These are phyloP conservation scores for Solioccasus polychromus DNA, from an alignment of 768 basidiomycete genomes.

Conservation along the genomic window DNA sequence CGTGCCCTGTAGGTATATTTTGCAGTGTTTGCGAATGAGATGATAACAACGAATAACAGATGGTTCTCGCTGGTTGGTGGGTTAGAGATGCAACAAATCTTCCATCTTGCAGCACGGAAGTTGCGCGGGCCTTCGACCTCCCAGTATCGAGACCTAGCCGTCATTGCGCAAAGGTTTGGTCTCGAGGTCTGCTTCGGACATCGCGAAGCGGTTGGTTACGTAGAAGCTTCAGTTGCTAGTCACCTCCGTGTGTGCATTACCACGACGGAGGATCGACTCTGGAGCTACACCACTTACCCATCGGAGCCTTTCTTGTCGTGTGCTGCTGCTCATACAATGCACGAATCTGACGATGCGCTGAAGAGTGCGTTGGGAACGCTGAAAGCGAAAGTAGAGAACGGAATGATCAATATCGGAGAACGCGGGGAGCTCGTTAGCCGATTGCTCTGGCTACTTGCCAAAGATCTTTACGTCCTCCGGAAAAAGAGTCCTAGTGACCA, in stretches of 20 bases:
- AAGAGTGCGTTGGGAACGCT: not conserved
- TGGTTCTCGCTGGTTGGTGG: not conserved
- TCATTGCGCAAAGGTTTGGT: conserved; percentile 9
- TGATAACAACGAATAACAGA: not conserved
- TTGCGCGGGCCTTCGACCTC: not conserved
- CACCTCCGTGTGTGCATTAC: too few species aligned
- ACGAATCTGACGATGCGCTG: not conserved
- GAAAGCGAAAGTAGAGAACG: not conserved
- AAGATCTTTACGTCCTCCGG: too few species aligned
- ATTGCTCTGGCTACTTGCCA: too few species aligned
- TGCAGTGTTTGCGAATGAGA: too few species aligned
- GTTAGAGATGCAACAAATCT: too few species aligned
- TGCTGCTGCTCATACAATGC: not conserved
- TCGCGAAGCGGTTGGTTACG: too few species aligned
- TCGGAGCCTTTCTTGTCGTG: too few species aligned
- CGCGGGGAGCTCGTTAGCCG: conserved; percentile 10
- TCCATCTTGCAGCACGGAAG: too few species aligned
- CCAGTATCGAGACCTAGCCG: not conserved
- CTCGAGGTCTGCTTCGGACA: not conserved
- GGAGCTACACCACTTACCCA: too few species aligned
- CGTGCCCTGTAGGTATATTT: not conserved
- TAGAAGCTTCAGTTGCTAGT: too few species aligned
- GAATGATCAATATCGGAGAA: conserved; percentile 7
- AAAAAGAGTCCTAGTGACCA: too few species aligned
- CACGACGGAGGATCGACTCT: too few species aligned